Evolutionary conservation across 2,329 filamentous ascomycete genomes (phyloP), one percentile per base, ranked within the genome.

Genomic region (Hypomyces perniciosus): DNA sequence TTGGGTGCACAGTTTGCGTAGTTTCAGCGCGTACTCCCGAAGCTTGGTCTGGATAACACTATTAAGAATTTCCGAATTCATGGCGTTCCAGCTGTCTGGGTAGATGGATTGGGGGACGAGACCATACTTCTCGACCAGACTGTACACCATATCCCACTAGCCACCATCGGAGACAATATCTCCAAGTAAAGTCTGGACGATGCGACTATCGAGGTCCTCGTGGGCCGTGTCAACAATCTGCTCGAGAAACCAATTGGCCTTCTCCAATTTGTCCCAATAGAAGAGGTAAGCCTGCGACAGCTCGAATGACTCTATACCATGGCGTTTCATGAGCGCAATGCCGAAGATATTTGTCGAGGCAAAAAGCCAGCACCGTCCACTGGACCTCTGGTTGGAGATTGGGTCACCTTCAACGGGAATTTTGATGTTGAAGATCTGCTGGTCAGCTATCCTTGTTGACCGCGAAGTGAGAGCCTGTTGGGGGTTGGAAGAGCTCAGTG

Each of bases 221-320:
- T 74, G 72, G 0, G 81, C 78, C 0, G 90, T 95, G 56, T 88
- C 83, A 50, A 95, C 79, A 54, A 92, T 81, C 61, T 88, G 86
- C 69, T 95, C 89, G 13, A 95, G 78, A 71, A 95, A 95, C 74
- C 81, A 95, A 68, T 95, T 95, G 7, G 86, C 78, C 69, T 95
- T 95, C 68, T 96, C 90, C 20, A 95, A 80, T 72, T 95, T 95
- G 68, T 96, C 90, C 85, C 87, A 95, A 77, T 90, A 95, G 72
- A 92, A 95, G 4, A 95, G 78, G 62, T 95, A 95, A 1, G 85
- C 77, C 69, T 95, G 90, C 30, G 85, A 90, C n/a, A 96, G 76
- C 73, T 95, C 88, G 61, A 95, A 95, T 48, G 79, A 75, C 43
- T 84, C 79, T 20, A 95, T 79, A 56, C 83, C 81, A 68, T 95